Percentiles rank a stretch among this genome's conserved stretches.
These are phyloP conservation scores for Misopates orontium DNA, from an alignment of 257 asterid genomes.

Conservation along the genomic window DNA sequence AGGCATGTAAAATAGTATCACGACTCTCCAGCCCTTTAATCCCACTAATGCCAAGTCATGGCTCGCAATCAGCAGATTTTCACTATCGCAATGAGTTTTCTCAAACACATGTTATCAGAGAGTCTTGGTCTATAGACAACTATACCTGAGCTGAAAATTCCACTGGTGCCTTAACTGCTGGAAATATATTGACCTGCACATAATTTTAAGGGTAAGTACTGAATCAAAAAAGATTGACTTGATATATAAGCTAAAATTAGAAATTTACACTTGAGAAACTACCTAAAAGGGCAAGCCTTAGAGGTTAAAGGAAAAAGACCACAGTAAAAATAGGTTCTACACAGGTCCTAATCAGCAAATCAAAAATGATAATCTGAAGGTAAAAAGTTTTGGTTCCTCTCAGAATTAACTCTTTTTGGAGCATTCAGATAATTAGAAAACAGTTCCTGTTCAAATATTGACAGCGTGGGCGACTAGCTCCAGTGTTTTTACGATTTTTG, in stretches of 20 bases:
- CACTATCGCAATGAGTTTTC: neutral
- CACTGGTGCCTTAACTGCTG: conserved; percentile 85
- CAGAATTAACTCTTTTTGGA: neutral
- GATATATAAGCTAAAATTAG: conserved; percentile 1
- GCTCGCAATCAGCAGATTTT: too few relatives aligned
- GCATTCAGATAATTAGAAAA: neutral
- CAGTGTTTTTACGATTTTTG: neutral
- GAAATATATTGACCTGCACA: conserved; percentile 82
- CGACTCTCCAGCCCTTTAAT: neutral
- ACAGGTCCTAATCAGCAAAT: neutral
- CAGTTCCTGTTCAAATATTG: neutral
- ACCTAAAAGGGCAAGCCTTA: conserved; percentile 16
- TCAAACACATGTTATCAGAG: neutral
- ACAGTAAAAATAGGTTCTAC: neutral
- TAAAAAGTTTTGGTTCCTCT: neutral
- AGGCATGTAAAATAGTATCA: neutral
- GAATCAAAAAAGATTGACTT: conserved; percentile 12
- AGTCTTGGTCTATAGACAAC: neutral
- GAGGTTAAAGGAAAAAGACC: neutral
- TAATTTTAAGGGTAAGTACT: conserved; percentile 18
- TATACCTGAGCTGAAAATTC: conserved; percentile 87
- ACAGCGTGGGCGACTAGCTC: neutral
- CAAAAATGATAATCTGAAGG: neutral
- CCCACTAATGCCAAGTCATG: neutral
- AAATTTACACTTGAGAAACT: conserved; percentile 7